Percentiles rank a stretch among this genome's conserved stretches.
phyloP scores from a whole-genome alignment of 306 rosid genomes.

The Lagenaria siceraria region DNA sequence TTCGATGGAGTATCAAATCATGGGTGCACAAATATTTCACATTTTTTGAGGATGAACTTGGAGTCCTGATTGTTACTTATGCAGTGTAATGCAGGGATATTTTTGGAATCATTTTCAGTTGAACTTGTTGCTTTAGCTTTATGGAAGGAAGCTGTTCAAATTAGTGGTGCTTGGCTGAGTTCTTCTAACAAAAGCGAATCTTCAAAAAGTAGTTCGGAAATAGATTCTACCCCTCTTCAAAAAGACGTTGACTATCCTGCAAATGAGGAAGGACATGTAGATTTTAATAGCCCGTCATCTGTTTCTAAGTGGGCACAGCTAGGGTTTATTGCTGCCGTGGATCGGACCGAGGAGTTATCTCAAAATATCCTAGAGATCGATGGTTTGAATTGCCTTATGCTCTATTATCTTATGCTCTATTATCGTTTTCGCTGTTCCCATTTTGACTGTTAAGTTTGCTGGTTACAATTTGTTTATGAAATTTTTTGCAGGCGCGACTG shows the following conservation, averaged over 20 bases:
- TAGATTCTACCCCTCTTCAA: constrained; percentile 14
- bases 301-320: constrained; percentile 58
- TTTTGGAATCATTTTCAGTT: constrained; percentile 67
- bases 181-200: constrained; percentile 20
- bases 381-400: constrained; percentile 34
- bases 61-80: constrained; percentile 17
- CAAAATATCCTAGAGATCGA: constrained; percentile 42
- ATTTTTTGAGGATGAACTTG: background rate
- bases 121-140: constrained; percentile 82
- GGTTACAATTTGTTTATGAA: background rate
- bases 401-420: background rate
- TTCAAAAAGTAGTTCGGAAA: constrained; percentile 28
- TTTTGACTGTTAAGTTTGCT: background rate
- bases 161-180: constrained; percentile 43
- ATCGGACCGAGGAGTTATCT: constrained; percentile 61
- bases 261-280: constrained; percentile 25
- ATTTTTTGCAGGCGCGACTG: constrained; percentile 25
- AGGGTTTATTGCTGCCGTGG: constrained; percentile 49
- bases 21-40: background rate
- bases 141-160: constrained; percentile 62
- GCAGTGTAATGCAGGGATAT: constrained; percentile 44
- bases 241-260: constrained; percentile 19
- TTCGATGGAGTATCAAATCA: background rate
- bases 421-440: background rate
- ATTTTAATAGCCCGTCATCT: constrained; percentile 42